Evolutionary conservation across 2,329 filamentous ascomycete genomes (phyloP).

Genomic region (Diaporthe sp.): DNA sequence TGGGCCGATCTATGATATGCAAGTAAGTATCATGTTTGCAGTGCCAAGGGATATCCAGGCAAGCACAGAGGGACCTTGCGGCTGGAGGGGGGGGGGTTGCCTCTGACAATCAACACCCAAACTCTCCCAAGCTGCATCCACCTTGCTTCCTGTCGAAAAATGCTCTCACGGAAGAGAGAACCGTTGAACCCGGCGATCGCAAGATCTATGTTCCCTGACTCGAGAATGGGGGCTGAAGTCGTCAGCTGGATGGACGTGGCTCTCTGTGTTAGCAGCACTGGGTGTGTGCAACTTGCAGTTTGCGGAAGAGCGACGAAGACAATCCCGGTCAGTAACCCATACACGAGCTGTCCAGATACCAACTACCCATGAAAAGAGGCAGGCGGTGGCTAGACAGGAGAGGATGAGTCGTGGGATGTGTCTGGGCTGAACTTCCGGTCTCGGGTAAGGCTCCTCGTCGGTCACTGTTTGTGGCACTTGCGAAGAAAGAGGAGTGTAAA

Average conservation of each 20-base stretch:
- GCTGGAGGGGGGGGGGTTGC: neutral
- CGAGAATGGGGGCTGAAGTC: constrained; percentile 51
- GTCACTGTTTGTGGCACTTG: neutral
- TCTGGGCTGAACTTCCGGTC: neutral
- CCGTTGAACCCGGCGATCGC: constrained; percentile 64
- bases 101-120: constrained; percentile 51
- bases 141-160: constrained; percentile 65
- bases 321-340: neutral
- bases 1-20: constrained; percentile 15
- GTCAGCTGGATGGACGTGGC: neutral
- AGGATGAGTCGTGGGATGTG: neutral
- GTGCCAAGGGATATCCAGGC: neutral
- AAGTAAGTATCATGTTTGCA: neutral
- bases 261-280: neutral
- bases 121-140: constrained; percentile 69
- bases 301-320: neutral
- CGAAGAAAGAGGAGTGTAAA: neutral
- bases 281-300: neutral
- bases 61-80: neutral
- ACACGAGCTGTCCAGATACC: neutral
- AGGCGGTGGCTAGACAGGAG: neutral
- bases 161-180: constrained; percentile 66
- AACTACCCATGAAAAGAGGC: neutral
- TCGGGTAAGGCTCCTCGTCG: neutral
- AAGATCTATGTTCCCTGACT: constrained; percentile 52